Percentiles rank a stretch among this genome's conserved stretches.
Conservation (phyloP, 768 basidiomycete genomes). For the Mycena olivaceomarginata region DNA sequence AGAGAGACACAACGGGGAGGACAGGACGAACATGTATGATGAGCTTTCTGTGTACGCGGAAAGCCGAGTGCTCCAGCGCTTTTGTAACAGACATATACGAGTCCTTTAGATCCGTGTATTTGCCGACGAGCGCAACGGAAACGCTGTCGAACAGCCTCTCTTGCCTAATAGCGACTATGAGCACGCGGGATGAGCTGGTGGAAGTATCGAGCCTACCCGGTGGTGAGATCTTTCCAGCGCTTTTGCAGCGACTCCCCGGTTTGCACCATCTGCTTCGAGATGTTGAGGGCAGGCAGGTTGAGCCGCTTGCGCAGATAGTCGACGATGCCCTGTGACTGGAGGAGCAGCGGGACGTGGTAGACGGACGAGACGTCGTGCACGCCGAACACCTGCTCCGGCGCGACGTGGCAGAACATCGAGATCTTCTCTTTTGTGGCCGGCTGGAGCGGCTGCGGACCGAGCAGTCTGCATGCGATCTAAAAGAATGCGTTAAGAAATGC, state of each 20-base stretch:
- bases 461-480: constrained; percentile 94
- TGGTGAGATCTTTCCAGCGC: constrained; percentile 90
- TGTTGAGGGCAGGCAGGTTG: constrained; percentile 75
- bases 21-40: constrained; percentile 79
- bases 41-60: constrained; percentile 92
- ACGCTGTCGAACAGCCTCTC: constrained; percentile 94
- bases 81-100: constrained; percentile 99
- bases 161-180: constrained; percentile 72
- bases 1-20: neutral
- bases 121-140: constrained; percentile 94
- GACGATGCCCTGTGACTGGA: constrained; percentile 95
- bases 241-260: constrained; percentile 80
- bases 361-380: constrained; percentile 98
- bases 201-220: constrained; percentile 70
- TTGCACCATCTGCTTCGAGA: constrained; percentile 73
- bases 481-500: neutral
- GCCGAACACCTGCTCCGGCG: constrained; percentile 91
- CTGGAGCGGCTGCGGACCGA: constrained; percentile 88
- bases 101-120: constrained; percentile 97
- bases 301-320: constrained; percentile 89
- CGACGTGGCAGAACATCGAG: constrained; percentile 99
- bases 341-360: constrained; percentile 96
- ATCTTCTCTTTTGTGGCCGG: constrained; percentile 95
- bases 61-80: constrained; percentile 96
- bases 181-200: neutral